Conservation (phyloP, 805 yeast species). For the Wickerhamomyces sydowiorum region DNA sequence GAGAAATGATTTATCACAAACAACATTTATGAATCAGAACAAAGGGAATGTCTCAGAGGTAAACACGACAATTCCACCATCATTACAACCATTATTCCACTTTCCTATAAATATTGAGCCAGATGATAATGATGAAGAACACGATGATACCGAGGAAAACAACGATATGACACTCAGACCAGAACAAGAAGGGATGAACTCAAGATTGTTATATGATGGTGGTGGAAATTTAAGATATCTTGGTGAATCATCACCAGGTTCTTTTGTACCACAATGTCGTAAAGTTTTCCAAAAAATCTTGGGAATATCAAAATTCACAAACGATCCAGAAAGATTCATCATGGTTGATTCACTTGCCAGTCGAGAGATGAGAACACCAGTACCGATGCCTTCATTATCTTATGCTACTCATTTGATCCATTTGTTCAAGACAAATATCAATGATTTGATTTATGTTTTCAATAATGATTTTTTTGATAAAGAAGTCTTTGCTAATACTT, state of each 20-base stretch:
- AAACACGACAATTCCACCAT: constrained; percentile 14
- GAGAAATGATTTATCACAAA: too few species aligned
- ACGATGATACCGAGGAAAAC: constrained; percentile 6
- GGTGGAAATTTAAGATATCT: constrained; percentile 32
- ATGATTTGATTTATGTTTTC: constrained; percentile 33
- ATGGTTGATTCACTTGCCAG: constrained; percentile 26
- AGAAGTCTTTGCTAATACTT: constrained; percentile 25
- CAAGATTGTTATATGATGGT: constrained; percentile 29
- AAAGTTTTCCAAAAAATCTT: constrained; percentile 28
- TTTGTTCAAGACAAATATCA: constrained; percentile 32
- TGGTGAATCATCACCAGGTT: constrained; percentile 37
- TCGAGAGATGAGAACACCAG: constrained; percentile 10
- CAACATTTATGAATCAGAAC: too few species aligned
- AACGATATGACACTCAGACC: constrained; percentile 1
- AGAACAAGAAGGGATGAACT: constrained; percentile 17
- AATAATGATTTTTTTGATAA: constrained; percentile 27
- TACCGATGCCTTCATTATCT: constrained; percentile 24
- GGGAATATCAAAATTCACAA: constrained; percentile 30
- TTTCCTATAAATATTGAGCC: constrained; percentile 13
- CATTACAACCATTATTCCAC: constrained; percentile 14
- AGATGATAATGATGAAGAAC: constrained; percentile 7
- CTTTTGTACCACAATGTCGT: constrained; percentile 35
- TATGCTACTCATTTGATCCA: constrained; percentile 26
- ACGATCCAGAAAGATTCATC: constrained; percentile 31
- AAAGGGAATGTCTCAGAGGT: too few species aligned